Conservation (phyloP, 2,329 filamentous ascomycete species). For the Clonostachys rosea region DNA sequence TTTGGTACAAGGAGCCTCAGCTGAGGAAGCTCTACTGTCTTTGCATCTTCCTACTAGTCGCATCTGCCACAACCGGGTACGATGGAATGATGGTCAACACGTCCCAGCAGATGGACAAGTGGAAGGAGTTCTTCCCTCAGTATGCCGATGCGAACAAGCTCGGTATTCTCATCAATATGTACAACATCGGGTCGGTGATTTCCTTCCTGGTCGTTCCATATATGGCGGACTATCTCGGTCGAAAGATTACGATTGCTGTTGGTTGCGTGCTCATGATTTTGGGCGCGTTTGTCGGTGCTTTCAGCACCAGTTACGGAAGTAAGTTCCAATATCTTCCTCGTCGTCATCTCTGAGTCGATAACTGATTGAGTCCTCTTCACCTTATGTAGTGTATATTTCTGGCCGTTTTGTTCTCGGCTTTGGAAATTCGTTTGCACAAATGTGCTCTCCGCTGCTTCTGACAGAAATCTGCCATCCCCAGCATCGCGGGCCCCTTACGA, state of each 20-base stretch:
- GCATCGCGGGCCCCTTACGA: conserved; percentile 59
- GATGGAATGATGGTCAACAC: conserved; percentile 58
- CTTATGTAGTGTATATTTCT: conserved; percentile 24
- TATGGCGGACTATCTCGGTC: conserved; percentile 49
- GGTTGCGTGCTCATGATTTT: conserved; percentile 50
- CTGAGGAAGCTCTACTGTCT: conserved; percentile 50
- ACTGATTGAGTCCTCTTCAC: not conserved
- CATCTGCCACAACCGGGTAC: conserved; percentile 58
- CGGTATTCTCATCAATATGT: conserved; percentile 45
- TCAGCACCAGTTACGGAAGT: conserved; percentile 32
- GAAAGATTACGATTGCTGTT: conserved; percentile 46
- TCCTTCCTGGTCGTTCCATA: conserved; percentile 42
- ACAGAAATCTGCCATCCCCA: conserved; percentile 65
- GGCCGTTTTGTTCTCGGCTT: conserved; percentile 48
- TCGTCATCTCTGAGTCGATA: not conserved
- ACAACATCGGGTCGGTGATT: conserved; percentile 44
- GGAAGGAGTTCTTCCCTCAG: conserved; percentile 45
- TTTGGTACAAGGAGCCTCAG: conserved; percentile 52
- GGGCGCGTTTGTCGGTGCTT: conserved; percentile 52
- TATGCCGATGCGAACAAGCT: conserved; percentile 30
- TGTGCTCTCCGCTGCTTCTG: conserved; percentile 58
- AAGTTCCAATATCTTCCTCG: conserved; percentile 2
- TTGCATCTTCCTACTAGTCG: conserved; percentile 49
- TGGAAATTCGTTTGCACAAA: conserved; percentile 59
- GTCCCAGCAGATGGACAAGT: conserved; percentile 51